Percentiles rank a stretch among this genome's conserved stretches.
phyloP scores from a whole-genome alignment of 2,329 filamentous ascomycete genomes.

The Arthroderma uncinatum region DNA sequence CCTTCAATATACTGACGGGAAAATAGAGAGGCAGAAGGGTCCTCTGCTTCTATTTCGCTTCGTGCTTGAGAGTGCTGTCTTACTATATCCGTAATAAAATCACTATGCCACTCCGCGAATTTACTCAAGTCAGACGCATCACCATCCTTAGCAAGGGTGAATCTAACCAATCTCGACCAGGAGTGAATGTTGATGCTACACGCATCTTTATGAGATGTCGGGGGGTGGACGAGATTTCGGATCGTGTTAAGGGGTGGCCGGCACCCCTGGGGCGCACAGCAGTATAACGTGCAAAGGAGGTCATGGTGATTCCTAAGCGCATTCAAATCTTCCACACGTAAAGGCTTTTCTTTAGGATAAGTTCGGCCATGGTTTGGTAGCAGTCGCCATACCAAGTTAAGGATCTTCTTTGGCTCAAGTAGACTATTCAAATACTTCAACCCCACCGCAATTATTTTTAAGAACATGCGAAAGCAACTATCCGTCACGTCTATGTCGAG shows the following conservation, averaged over 20 bases:
- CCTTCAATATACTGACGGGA: constrained; percentile 39
- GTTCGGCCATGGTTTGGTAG: constrained; percentile 51
- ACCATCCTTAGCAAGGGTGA: constrained; percentile 45
- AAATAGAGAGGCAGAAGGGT: constrained; percentile 29
- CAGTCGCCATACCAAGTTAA: constrained; percentile 46
- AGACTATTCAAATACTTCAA: constrained; percentile 37
- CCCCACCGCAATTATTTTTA: constrained; percentile 46
- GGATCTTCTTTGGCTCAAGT: constrained; percentile 45
- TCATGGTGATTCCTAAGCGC: constrained; percentile 53
- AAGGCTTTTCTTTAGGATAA: constrained; percentile 47
- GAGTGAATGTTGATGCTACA: constrained; percentile 48
- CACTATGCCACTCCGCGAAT: constrained; percentile 45
- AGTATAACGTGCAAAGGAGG: constrained; percentile 49
- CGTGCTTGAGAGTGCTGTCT: constrained; percentile 46
- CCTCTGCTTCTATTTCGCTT: constrained; percentile 47
- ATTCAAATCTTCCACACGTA: constrained; percentile 44
- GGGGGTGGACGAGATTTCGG: constrained; percentile 45
- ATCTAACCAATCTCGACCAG: constrained; percentile 48
- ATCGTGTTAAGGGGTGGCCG: constrained; percentile 44
- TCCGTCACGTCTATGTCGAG: constrained; percentile 40
- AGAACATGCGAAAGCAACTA: constrained; percentile 47
- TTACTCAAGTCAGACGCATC: constrained; percentile 34
- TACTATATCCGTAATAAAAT: constrained; percentile 43
- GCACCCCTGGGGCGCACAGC: constrained; percentile 42
- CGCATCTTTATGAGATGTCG: constrained; percentile 47